Conservation (phyloP, 2,329 filamentous ascomycete species). For the Colletotrichum eremochloae region DNA sequence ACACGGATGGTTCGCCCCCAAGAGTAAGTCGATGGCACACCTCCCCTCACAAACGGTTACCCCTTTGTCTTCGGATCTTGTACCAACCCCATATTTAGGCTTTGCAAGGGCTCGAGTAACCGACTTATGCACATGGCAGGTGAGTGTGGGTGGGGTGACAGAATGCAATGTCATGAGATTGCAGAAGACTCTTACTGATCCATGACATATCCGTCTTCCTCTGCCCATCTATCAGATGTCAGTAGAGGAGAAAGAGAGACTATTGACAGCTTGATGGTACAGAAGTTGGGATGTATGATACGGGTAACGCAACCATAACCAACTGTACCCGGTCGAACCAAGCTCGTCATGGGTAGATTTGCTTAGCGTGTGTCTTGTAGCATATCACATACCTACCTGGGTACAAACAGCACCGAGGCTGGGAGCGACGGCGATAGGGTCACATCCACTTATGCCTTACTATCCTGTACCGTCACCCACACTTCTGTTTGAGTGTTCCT, state of each 20-base stretch:
- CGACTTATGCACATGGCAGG: neutral
- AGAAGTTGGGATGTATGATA: neutral
- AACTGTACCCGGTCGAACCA: neutral
- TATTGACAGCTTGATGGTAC: neutral
- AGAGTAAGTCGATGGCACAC: neutral
- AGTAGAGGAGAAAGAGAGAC: neutral
- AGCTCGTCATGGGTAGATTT: neutral
- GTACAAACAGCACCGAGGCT: neutral
- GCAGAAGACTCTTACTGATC: slow-evolving; percentile 19
- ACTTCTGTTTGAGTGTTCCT: slow-evolving; percentile 6
- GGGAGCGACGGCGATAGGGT: slow-evolving; percentile 25
- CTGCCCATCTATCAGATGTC: slow-evolving; percentile 6
- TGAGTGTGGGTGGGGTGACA: slow-evolving; percentile 2
- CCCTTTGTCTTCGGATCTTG: neutral
- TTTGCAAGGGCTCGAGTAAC: neutral
- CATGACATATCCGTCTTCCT: slow-evolving; percentile 10
- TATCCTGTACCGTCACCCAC: slow-evolving; percentile 23
- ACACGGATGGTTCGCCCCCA: slow-evolving; percentile 16
- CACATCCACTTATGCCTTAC: slow-evolving; percentile 18
- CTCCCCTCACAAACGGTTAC: neutral
- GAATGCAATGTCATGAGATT: slow-evolving; percentile 28
- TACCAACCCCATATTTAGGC: neutral
- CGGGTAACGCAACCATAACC: neutral
- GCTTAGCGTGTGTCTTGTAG: neutral
- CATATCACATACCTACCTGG: slow-evolving; percentile 4